A percentile compares a stretch with the other conserved stretches of the same genome.
Conservation (phyloP, 371 early-diverging fungal genomes). For the Nosema granulosis region DNA sequence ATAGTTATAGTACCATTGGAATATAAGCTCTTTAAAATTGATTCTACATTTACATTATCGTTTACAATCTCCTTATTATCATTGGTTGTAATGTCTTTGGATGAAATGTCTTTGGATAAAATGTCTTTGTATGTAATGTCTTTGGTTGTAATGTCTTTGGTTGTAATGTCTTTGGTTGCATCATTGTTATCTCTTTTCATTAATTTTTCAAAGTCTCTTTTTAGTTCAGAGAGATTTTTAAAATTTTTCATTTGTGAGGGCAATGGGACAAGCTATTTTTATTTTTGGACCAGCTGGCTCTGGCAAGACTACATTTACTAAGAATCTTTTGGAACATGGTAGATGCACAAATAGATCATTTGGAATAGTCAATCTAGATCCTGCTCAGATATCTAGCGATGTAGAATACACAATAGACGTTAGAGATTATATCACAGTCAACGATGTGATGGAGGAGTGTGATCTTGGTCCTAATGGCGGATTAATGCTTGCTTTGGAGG, state of each 20-base stretch:
- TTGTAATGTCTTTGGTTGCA: no score
- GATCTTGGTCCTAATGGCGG: slow-evolving; percentile 97
- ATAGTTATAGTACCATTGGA: no score
- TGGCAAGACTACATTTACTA: slow-evolving; percentile 90
- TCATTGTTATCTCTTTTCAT: no score
- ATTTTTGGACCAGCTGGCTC: slow-evolving; percentile 92
- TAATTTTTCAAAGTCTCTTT: no score
- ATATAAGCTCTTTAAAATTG: no score
- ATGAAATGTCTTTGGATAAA: no score
- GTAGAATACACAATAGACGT: slow-evolving; percentile 71
- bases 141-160: no score
- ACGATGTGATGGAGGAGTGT: slow-evolving; percentile 92
- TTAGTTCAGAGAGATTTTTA: no score
- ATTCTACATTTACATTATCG: no score
- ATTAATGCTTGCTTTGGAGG: slow-evolving; percentile 87
- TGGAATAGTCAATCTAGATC: slow-evolving; percentile 91
- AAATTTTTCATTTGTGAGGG: slow-evolving; percentile 30
- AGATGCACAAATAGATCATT: slow-evolving; percentile 74
- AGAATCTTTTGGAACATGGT: slow-evolving; percentile 81
- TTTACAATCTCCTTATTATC: no score
- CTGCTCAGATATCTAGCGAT: slow-evolving; percentile 75
- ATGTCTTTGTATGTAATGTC: no score
- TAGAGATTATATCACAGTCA: slow-evolving; percentile 82
- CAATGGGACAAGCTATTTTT: slow-evolving; percentile 67
- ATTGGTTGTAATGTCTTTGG: no score